A percentile compares a stretch with the other conserved stretches of the same genome.
Evolutionary conservation across 2,329 filamentous ascomycete genomes (phyloP).

Genomic region (Aphanocladium album): DNA sequence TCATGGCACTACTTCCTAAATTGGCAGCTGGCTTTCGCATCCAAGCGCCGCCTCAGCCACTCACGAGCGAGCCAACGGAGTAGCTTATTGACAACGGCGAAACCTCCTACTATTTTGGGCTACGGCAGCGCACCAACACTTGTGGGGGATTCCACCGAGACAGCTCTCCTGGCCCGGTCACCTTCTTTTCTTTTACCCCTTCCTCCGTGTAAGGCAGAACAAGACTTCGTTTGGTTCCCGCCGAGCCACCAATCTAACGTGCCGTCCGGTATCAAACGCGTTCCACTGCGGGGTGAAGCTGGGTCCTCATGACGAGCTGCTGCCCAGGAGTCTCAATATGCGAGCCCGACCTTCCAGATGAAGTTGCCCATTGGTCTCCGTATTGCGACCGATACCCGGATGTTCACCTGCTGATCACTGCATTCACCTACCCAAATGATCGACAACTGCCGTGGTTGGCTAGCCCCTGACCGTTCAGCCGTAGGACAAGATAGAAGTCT

Average conservation of each 20-base stretch:
- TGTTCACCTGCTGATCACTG: neutral
- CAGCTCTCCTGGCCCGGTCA: neutral
- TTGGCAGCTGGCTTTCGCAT: neutral
- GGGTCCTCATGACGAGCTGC: neutral
- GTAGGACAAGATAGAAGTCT: neutral
- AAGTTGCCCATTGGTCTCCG: neutral
- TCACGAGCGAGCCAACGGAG: neutral
- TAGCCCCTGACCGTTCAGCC: neutral
- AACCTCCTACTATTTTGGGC: neutral
- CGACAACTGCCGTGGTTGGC: conserved; percentile 2
- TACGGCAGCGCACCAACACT: neutral
- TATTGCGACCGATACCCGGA: neutral
- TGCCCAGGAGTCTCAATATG: neutral
- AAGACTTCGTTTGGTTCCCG: neutral
- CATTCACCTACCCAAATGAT: neutral
- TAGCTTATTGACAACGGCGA: neutral
- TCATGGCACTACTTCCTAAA: neutral
- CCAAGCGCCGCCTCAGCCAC: neutral
- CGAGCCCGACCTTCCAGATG: neutral
- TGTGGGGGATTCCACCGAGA: neutral
- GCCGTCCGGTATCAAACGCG: neutral
- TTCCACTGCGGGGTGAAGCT: neutral
- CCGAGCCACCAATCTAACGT: neutral
- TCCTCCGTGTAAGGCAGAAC: neutral
- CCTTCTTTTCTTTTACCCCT: neutral